phyloP scores from a whole-genome alignment of 2,329 filamentous ascomycete species.

The Clonostachys solani region DNA sequence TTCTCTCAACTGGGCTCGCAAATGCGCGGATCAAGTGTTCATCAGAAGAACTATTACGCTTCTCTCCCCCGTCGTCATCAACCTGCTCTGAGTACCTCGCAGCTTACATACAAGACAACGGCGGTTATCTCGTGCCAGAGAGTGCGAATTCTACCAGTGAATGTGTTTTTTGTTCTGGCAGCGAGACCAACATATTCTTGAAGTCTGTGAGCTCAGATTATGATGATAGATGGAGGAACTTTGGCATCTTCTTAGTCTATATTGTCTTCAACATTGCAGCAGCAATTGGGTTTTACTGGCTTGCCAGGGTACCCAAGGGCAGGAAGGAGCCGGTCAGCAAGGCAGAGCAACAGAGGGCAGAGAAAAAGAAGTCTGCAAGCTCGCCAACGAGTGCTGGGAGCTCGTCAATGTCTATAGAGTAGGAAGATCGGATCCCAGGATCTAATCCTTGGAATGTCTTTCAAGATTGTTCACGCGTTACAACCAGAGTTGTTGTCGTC shows the following conservation, averaged over 20 bases:
- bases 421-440: no score
- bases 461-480: no score
- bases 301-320: slow-evolving; percentile 2
- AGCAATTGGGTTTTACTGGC: slow-evolving; percentile 30
- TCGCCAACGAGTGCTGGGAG: no score
- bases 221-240: slow-evolving; percentile 56
- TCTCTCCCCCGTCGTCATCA: slow-evolving; percentile 48
- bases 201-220: slow-evolving; percentile 40
- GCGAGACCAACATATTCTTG: slow-evolving; percentile 40
- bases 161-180: slow-evolving; percentile 47
- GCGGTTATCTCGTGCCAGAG: slow-evolving; percentile 38
- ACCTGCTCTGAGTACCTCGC: slow-evolving; percentile 56
- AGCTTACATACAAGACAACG: slow-evolving; percentile 34
- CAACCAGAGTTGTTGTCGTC: no score
- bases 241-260: slow-evolving; percentile 50
- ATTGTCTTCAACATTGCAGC: slow-evolving; percentile 46
- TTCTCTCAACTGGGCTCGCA: slow-evolving; percentile 61
- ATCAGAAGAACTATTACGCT: slow-evolving; percentile 56
- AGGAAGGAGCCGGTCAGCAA: background rate
- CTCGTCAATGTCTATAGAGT: no score
- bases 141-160: slow-evolving; percentile 4
- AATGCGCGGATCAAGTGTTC: slow-evolving; percentile 58
- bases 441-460: no score
- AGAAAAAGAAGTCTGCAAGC: no score
- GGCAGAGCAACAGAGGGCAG: no score